Base-by-base conservation (phyloP, 345 rosid species). In the Rhizophora apiculata region DNA sequence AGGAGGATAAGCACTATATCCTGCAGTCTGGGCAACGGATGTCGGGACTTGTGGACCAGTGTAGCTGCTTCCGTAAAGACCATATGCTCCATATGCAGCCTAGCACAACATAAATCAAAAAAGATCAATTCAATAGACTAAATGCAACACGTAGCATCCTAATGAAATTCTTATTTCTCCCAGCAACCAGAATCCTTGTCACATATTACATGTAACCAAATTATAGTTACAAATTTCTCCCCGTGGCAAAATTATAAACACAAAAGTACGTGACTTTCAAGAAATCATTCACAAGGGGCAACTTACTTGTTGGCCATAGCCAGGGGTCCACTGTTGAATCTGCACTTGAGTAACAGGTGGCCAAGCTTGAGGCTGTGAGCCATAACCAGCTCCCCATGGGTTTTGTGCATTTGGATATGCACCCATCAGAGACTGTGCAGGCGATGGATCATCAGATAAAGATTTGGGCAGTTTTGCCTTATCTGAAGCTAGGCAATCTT, bases 361-460 rank as follows among this genome's bases (percentile, higher is more conserved):
- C 98, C 98, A 96, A 75, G 88, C 72, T 81, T 92, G 98, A 68
- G 99, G 87, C 72, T 88, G 98, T 53, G 76, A 77, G 64, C 85
- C 90, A 71, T 90, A 92, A 67, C 89, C 84, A 77, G 94, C 88
- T 19, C 93, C 62, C 98, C 97, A 96, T 59, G 87, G 97, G 72
- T 85, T 78, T 68, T 85, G 98, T 16, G 88, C 73, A 70, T 70
- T 87, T 53, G 96, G 91, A 79, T 94, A 94, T 48, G 87, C 82
- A 83, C 87, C 88, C 77, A 88, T 81, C 76, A 81, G 68, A 61
- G 91, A 78, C 69, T 87, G 91, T 21, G 86, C 88, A 34, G 87
- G 76, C 52, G 87, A 73, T 62, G 90, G 76, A 27, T 77, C 85
- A 67, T 87, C 83, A 46, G 79, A 69, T 64, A 81, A 87, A 5